Evolutionary conservation across 257 asterid species (phyloP), one percentile per base, ranked within the genome.

Genomic region (Primulina tabacum): DNA sequence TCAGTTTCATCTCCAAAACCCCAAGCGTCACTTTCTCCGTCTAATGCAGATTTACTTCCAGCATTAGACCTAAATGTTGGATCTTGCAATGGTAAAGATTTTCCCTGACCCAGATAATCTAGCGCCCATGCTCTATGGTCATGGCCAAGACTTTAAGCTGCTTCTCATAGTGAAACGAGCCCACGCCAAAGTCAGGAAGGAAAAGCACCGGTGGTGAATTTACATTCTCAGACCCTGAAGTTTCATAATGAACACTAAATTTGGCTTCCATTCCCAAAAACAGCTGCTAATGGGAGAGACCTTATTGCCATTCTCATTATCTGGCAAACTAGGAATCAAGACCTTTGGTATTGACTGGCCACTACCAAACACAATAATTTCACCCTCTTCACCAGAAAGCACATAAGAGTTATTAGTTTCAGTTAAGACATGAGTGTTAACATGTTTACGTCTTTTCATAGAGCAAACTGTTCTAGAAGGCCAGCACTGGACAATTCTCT

Each of bases 101-200:
- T 78, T 40, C 99, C 97, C 65, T 93, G 99, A 35, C 99, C 99
- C 62, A 90, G 84, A 79, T 89, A 93, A 78, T 93, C 99, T 4
- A 89, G 75, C 1, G 99, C 96, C 84, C 86, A 89, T 7, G 74
- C 76, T 82, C 99, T 86, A 62, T 78, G 74, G 81, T 90, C 94
- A 56, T 88, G 88, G 7, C 99, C 99, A 60, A 93, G 95, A 89
- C 99, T 80, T 85, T 83, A 14, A 93, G 71, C 80, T 93, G 99
- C 61, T 91, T 93, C 62, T 89, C 87, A 70, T 90, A 93, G 71
- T 93, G 99, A 79, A 93, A 93, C 33, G 99, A 93, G 71, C 99
- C 99, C 66, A 87, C 96, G 5, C 97, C 99, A 75, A 93, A 93
- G 35, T 97, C 97, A 5, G 99, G 99, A 66, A 93, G 96, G 77